phyloP scores from a whole-genome alignment of 495 filamentous ascomycete species.

The Bryoglossum gracile region DNA sequence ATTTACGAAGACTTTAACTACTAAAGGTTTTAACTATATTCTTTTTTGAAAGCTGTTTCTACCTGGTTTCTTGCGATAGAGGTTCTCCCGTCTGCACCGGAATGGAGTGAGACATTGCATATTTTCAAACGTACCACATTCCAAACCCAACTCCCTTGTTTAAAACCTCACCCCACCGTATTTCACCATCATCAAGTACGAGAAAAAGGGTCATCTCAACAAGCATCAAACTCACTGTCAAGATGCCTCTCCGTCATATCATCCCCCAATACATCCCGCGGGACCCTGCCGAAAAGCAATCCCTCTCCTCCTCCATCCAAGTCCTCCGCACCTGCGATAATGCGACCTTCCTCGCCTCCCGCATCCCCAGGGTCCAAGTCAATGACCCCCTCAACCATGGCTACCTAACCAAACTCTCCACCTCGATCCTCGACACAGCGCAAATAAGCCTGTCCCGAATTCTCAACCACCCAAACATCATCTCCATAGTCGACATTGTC shows the following conservation, averaged over 20 bases:
- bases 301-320: conserved; percentile 11
- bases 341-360: conserved; percentile 17
- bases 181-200: not conserved
- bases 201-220: not conserved
- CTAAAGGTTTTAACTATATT: too few relatives aligned
- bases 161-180: not conserved
- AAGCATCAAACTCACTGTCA: not conserved
- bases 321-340: conserved; percentile 22
- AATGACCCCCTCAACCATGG: conserved; percentile 7
- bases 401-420: conserved; percentile 12
- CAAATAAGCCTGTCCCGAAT: conserved; percentile 12
- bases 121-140: not conserved
- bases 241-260: not conserved
- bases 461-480: conserved; percentile 25
- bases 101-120: not conserved
- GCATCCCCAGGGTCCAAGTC: conserved; percentile 2
- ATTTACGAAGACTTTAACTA: conserved; percentile 59
- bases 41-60: too few relatives aligned
- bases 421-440: conserved; percentile 14
- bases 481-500: conserved; percentile 21
- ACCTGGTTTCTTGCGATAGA: too few relatives aligned
- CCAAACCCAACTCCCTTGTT: not conserved
- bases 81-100: too few relatives aligned
- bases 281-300: conserved; percentile 6
- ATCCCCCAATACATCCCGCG: conserved; percentile 17